Evolutionary conservation across 2,329 filamentous ascomycete species (phyloP), one percentile per base, ranked within the genome.

Genomic region (Gnomoniopsis sp.): DNA sequence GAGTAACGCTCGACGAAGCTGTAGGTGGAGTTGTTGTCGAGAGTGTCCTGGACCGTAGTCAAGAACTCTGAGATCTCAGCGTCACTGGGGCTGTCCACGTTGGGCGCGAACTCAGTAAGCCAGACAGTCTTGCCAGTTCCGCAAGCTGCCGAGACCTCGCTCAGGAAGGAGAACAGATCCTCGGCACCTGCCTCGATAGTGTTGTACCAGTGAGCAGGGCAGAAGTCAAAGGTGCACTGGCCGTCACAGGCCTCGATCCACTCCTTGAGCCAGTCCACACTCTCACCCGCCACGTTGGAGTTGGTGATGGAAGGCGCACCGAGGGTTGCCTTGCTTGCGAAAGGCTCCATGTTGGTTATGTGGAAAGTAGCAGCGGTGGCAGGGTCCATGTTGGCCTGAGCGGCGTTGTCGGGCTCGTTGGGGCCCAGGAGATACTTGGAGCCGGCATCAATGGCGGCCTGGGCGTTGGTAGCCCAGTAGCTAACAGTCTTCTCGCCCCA

Each of bases 351-450:
- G 70, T 76, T 77, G 68, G 79, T 65, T 56, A 77, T 79, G 72
- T 85, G 85, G 30, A 72, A 72, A 1, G 69, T 43, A n/a, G 84
- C 85, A 43, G 85, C 85, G 1, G 67, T 69, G 6, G 66, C 65
- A n/a, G 84, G 74, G 23, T 72, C 70, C 69, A 88, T 69, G 76
- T 87, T 83, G 66, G 84, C 75, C 74, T 90, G 87, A n/a, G 69
- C 69, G 14, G 65, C 64, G 62, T 80, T 79, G 71, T 91, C 88
- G 49, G 85, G 85, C 78, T 91, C 88, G 79, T 91, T 91, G 82
- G 89, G 89, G 71, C 80, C 79, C 68, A 90, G 79, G 57, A 90
- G 71, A 65, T 79, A 77, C 62, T 77, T 81, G 64, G 80, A 74
- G 57, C 87, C 87, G 14, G 70, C 69, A 53, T 71, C 65, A 62